Conservation (phyloP, 129 eudicot species). For the Flaveria robusta region DNA sequence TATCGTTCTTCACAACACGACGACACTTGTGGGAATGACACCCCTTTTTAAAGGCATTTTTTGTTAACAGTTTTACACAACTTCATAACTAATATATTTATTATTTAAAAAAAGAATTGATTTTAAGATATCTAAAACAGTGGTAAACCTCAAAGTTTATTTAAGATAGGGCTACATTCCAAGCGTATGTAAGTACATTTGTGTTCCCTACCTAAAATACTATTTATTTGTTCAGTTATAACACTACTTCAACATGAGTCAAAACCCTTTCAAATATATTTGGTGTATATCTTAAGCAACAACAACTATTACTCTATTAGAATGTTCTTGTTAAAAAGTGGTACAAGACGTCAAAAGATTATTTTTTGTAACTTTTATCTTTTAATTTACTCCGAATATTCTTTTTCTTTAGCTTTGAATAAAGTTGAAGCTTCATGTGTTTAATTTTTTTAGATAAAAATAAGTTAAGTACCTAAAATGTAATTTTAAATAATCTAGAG, state of each 20-base stretch:
- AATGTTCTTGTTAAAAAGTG: not conserved
- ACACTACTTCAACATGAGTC: slow-evolving; percentile 4
- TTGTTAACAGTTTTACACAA: not conserved
- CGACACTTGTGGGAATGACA: too few relatives aligned
- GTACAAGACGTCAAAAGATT: not conserved
- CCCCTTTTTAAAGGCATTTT: not conserved
- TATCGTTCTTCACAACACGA: too few relatives aligned
- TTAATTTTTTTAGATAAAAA: not conserved
- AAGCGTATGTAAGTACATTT: slow-evolving; percentile 34
- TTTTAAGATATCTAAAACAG: not conserved
- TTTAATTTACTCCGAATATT: not conserved
- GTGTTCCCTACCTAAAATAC: slow-evolving; percentile 30
- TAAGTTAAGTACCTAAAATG: not conserved
- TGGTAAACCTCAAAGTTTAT: slow-evolving; percentile 9
- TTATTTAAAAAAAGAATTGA: not conserved
- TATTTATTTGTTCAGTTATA: not conserved
- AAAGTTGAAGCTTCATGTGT: not conserved
- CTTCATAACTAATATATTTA: not conserved
- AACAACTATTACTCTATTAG: slow-evolving; percentile 1
- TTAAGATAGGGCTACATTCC: slow-evolving; percentile 32
- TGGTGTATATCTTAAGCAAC: slow-evolving; percentile 37
- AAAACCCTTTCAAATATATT: slow-evolving; percentile 24
- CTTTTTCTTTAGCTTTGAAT: not conserved
- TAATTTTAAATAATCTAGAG: too few relatives aligned
- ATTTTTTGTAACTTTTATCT: not conserved